A percentile compares a stretch with the other conserved stretches of the same genome.
phyloP scores from a whole-genome alignment of 108 stramenopile species.

The Cylindrotheca closterium region DNA sequence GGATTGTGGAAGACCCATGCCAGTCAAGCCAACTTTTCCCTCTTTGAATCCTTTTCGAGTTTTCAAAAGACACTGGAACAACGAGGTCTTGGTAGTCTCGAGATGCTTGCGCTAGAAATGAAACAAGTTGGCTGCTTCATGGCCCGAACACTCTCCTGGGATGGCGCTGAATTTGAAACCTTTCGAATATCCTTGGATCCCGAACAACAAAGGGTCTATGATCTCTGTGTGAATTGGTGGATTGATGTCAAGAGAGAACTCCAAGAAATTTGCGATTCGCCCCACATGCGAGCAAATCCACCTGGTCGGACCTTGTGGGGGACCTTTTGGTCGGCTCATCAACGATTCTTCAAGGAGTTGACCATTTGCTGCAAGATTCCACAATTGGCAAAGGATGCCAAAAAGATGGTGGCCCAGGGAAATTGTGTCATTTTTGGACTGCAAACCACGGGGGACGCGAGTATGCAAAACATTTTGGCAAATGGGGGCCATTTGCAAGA shows the following conservation, averaged over 20 bases:
- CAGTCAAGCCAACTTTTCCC: constrained; percentile 6
- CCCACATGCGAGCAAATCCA: constrained; percentile 13
- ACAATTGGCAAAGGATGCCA: constrained; percentile 45
- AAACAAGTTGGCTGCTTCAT: constrained; percentile 69
- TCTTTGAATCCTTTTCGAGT: constrained; percentile 38
- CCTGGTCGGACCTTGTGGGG: constrained; percentile 39
- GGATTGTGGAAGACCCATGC: constrained; percentile 55
- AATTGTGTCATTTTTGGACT: constrained; percentile 75
- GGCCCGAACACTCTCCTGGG: constrained; percentile 78
- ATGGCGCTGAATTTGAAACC: constrained; percentile 75
- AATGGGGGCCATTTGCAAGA: constrained; percentile 23
- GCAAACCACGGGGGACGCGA: constrained; percentile 77
- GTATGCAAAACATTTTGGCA: constrained; percentile 49
- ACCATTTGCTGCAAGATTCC: constrained; percentile 77
- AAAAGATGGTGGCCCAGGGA: constrained; percentile 42
- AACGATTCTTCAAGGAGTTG: constrained; percentile 80
- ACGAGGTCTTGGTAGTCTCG: constrained; percentile 78
- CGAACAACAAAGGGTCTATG: constrained; percentile 49
- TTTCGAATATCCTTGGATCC: constrained; percentile 36
- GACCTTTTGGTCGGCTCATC: constrained; percentile 74
- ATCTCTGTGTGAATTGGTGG: constrained; percentile 66
- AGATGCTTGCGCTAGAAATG: constrained; percentile 85
- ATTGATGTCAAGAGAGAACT: constrained; percentile 37
- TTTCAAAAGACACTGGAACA: constrained; percentile 57
- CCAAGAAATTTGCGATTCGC: constrained; percentile 31